Conservation (phyloP, 495 filamentous ascomycete genomes). For the Parathielavia appendiculata region DNA sequence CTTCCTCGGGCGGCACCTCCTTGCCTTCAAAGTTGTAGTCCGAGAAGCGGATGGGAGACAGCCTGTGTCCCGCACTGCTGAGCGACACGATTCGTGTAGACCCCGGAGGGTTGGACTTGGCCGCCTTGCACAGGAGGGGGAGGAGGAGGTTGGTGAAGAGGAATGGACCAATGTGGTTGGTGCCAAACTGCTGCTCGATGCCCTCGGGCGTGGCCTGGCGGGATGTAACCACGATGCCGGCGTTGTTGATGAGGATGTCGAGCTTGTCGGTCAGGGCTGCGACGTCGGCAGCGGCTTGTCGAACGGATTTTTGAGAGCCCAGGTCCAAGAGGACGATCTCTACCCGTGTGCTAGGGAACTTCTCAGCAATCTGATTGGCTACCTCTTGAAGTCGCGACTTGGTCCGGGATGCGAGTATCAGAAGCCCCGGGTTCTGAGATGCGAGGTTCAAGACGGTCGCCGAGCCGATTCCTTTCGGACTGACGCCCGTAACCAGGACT, state of each 20-base stretch:
- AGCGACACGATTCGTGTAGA: constrained; percentile 43
- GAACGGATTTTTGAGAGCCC: constrained; percentile 41
- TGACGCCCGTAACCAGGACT: constrained; percentile 49
- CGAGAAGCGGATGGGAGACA: constrained; percentile 50
- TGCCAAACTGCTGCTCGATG: constrained; percentile 54
- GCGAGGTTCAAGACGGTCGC: constrained; percentile 50
- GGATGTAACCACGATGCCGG: constrained; percentile 38
- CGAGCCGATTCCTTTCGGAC: constrained; percentile 49
- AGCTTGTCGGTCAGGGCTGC: constrained; percentile 37
- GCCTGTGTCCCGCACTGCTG: constrained; percentile 46
- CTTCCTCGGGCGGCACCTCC: constrained; percentile 36
- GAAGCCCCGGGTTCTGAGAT: constrained; percentile 44
- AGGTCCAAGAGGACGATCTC: constrained; percentile 44
- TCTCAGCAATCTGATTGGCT: constrained; percentile 33
- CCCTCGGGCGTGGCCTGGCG: constrained; percentile 37
- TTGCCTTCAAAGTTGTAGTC: constrained; percentile 53
- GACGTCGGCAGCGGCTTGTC: constrained; percentile 41
- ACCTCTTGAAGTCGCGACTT: constrained; percentile 47
- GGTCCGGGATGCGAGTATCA: constrained; percentile 54
- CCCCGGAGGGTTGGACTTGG: constrained; percentile 28
- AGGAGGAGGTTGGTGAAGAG: constrained; percentile 54
- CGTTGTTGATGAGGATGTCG: constrained; percentile 56
- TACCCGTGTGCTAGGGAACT: constrained; percentile 35
- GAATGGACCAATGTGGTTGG: constrained; percentile 57
- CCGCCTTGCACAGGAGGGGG: constrained; percentile 39